phyloP scores from a whole-genome alignment of 306 rosid species.

The Pueraria montana region DNA sequence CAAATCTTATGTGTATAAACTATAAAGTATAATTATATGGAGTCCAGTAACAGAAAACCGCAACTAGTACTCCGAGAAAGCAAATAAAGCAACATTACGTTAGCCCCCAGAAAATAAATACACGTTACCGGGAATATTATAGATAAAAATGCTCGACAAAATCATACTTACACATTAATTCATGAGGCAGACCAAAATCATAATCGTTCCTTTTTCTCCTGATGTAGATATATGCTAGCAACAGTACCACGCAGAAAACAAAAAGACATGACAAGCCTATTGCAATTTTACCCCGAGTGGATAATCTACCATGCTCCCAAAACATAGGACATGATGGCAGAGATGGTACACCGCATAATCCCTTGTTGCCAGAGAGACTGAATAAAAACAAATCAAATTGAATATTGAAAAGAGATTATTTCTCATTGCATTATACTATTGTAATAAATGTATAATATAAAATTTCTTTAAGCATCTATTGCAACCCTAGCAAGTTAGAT shows the following conservation, averaged over 20 bases:
- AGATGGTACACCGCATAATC: conserved; percentile 85
- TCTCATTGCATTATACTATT: conserved; percentile 22
- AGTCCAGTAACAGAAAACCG: conserved; percentile 17
- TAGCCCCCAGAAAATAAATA: background rate
- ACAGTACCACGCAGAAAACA: conserved; percentile 63
- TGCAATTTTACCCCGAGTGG: conserved; percentile 79
- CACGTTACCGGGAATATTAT: too few relatives aligned
- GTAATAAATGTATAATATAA: background rate
- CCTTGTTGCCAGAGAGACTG: conserved; percentile 91
- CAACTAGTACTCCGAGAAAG: conserved; percentile 28
- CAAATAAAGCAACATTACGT: background rate
- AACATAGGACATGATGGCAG: conserved; percentile 83
- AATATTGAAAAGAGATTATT: conserved; percentile 25
- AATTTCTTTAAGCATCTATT: conserved; percentile 15
- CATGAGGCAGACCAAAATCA: conserved; percentile 89
- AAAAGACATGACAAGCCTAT: conserved; percentile 70
- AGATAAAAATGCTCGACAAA: background rate
- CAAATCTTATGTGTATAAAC: background rate
- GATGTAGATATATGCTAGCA: conserved; percentile 72
- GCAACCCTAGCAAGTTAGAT: conserved; percentile 27
- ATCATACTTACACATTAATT: conserved; percentile 79
- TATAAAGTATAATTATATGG: background rate
- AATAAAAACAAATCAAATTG: conserved; percentile 42
- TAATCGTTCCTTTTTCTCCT: conserved; percentile 84
- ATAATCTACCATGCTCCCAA: conserved; percentile 88